These are phyloP conservation scores for Olyra latifolia DNA, from an alignment of 176 grass and related monocot species.

Conservation along the genomic window DNA sequence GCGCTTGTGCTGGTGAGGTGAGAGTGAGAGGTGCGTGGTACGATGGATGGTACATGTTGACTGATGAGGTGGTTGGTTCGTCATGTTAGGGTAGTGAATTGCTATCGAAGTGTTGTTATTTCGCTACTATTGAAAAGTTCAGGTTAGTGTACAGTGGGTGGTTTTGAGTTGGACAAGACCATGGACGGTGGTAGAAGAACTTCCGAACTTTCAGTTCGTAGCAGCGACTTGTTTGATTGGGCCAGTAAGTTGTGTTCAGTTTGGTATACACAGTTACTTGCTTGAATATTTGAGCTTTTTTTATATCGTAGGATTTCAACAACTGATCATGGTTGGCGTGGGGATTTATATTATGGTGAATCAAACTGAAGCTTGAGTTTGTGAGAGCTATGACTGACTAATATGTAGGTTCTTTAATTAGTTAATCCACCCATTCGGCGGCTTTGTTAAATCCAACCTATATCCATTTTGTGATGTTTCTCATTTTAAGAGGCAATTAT, in stretches of 20 bases:
- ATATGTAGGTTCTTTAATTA: slow-evolving; percentile 2
- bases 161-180: background rate
- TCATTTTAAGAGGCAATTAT: slow-evolving; percentile 6
- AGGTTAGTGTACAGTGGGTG: background rate
- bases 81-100: slow-evolving; percentile 20
- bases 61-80: background rate
- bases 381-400: background rate
- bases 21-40: background rate
- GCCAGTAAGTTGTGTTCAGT: background rate
- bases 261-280: background rate
- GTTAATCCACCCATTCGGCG: background rate
- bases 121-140: background rate
- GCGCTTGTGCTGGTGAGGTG: background rate
- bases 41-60: background rate
- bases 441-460: background rate
- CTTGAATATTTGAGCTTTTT: slow-evolving; percentile 6
- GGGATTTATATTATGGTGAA: background rate
- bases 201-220: background rate
- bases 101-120: background rate
- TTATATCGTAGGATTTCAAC: background rate
- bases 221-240: background rate
- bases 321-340: background rate
- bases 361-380: background rate
- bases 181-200: background rate
- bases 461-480: background rate